Base-by-base conservation (phyloP, 164 flowering plant genomes). In the Protea cynaroides region DNA sequence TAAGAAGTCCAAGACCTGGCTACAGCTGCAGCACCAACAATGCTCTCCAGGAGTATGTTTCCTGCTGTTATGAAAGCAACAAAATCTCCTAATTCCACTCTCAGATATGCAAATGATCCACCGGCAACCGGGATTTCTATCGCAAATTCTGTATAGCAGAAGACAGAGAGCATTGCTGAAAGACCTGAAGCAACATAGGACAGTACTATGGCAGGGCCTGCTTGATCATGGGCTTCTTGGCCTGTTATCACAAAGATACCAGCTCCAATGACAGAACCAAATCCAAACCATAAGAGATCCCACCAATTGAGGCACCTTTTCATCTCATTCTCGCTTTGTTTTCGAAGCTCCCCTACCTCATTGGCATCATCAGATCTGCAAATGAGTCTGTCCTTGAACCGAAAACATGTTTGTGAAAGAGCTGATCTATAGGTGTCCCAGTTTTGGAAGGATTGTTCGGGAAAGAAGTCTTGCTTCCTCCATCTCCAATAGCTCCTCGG, bases 1-100 rank as follows among this genome's bases (percentile, higher is more conserved):
- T 86, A 88, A 18, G 95, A 88, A 46, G 91, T 86, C 88, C 95
- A 88, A 21, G 85, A 61, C 50, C 95, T 69, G 19, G 91, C 85
- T 8, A 86, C 85, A 9, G 85, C 89, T 38, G 95, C 91, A 44
- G 72, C 57, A 0, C 94, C 88, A 12, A 83, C 71, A 21, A 88
- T 65, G 65, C 79, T 69, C 54, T 86, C 90, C 6, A 88, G 79
- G 21, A 86, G 79, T 25, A 84, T 78, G 67, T 88, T 86, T 19
- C 79, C 94, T 2, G 90, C 94, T 0, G 89, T 69, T 23, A 88
- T 83, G 69, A 86, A 88, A 5, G 89, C 94, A 1, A 63, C 75
- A 57, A 88, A 84, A 63, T 88, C 94, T 18, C 94, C 94, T 24
- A 88, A 66, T 59, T 88, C 94, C 3, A 88, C 73, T 63, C 94